Conservation (phyloP, 2,329 filamentous ascomycete genomes). For the Colletotrichum lini region DNA sequence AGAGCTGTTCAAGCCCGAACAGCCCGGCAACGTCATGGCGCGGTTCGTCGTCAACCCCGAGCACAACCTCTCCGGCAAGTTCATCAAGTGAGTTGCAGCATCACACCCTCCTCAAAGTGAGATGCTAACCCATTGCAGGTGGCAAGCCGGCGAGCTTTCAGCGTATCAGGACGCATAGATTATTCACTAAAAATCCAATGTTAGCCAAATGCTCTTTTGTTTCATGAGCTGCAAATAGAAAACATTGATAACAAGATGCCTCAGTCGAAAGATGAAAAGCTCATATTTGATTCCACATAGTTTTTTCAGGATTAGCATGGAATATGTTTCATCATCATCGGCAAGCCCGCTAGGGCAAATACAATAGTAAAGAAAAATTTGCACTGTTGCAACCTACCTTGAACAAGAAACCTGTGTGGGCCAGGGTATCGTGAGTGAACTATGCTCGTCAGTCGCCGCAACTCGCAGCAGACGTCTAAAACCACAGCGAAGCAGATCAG, state of each 20-base stretch:
- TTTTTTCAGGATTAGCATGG: slow-evolving; percentile 83
- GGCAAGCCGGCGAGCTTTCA: slow-evolving; percentile 67
- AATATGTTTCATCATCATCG: slow-evolving; percentile 79
- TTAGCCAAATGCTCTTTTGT: slow-evolving; percentile 43
- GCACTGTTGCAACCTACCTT: slow-evolving; percentile 47
- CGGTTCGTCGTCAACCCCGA: slow-evolving; percentile 78
- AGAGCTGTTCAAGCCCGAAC: slow-evolving; percentile 82
- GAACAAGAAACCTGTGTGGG: slow-evolving; percentile 2
- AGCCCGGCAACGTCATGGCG: slow-evolving; percentile 89
- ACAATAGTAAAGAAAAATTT: slow-evolving; percentile 41
- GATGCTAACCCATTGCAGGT: slow-evolving; percentile 57
- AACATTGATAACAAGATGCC: slow-evolving; percentile 49
- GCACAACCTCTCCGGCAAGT: slow-evolving; percentile 80
- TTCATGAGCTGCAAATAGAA: slow-evolving; percentile 45
- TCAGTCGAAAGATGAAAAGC: slow-evolving; percentile 93
- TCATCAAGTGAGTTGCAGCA: slow-evolving; percentile 72
- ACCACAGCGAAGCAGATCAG: neutral
- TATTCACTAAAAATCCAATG: slow-evolving; percentile 40
- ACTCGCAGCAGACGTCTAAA: neutral
- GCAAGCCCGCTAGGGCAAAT: slow-evolving; percentile 44
- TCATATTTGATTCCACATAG: slow-evolving; percentile 77
- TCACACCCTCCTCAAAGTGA: neutral
- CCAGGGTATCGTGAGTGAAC: neutral
- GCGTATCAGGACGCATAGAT: slow-evolving; percentile 61
- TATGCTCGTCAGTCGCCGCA: neutral